Conservation (phyloP, 164 flowering plant genomes). For the Euptelea pleiosperma region DNA sequence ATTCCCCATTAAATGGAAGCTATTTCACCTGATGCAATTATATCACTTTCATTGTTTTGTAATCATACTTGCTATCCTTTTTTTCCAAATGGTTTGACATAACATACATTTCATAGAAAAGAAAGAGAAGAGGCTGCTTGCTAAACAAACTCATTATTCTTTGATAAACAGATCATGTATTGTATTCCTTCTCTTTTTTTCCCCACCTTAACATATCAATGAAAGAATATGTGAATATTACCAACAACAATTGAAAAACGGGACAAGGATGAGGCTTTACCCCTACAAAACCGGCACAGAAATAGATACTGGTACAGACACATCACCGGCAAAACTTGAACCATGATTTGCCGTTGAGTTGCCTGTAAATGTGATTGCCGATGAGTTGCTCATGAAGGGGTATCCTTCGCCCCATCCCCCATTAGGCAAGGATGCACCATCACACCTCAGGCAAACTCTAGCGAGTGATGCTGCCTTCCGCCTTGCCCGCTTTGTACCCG, state of each 20-base stretch:
- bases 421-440: conserved; percentile 48
- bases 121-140: too few relatives aligned
- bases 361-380: conserved; percentile 40
- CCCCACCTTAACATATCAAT: conserved; percentile 29
- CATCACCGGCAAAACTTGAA: conserved; percentile 40
- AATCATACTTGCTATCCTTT: too few relatives aligned
- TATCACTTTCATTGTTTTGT: too few relatives aligned
- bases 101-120: too few relatives aligned
- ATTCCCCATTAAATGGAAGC: too few relatives aligned
- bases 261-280: conserved; percentile 11
- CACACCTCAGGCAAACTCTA: conserved; percentile 75
- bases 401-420: conserved; percentile 57
- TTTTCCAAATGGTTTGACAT: too few relatives aligned
- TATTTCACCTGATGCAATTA: too few relatives aligned
- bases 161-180: conserved; percentile 12
- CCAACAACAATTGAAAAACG: conserved; percentile 28
- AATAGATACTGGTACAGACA: conserved; percentile 46
- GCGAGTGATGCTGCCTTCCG: conserved; percentile 96
- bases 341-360: conserved; percentile 48
- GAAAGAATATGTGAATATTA: conserved; percentile 44
- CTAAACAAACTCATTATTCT: conserved; percentile 5
- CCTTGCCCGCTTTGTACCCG: conserved; percentile 87
- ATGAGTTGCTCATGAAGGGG: too few relatives aligned
- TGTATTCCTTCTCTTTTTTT: conserved; percentile 23
- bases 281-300: conserved; percentile 51